phyloP scores from a whole-genome alignment of 2,329 filamentous ascomycete species.

The Clarireedia sp. region DNA sequence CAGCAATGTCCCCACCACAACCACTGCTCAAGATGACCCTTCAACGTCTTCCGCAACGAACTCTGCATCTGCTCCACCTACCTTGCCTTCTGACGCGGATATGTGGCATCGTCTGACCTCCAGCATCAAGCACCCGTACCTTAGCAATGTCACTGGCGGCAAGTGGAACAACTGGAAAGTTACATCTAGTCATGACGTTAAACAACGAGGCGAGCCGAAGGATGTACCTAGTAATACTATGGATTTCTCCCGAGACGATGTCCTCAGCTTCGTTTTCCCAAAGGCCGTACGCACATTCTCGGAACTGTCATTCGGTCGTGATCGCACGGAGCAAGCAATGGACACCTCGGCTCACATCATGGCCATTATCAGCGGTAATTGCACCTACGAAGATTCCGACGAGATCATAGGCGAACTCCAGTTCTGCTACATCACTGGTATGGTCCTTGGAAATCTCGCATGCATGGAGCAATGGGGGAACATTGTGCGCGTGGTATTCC shows the following conservation, averaged over 20 bases:
- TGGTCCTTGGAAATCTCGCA: conserved; percentile 48
- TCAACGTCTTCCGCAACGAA: not conserved
- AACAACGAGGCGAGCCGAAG: conserved; percentile 5
- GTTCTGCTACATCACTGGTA: conserved; percentile 49
- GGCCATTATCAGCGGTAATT: conserved; percentile 32
- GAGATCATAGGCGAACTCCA: conserved; percentile 53
- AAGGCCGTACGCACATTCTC: conserved; percentile 36
- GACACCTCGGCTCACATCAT: conserved; percentile 43
- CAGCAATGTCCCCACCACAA: not conserved
- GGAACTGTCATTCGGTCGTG: conserved; percentile 27
- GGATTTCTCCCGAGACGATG: conserved; percentile 35
- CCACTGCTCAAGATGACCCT: not conserved
- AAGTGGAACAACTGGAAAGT: conserved; percentile 41
- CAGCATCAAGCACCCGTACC: conserved; percentile 37
- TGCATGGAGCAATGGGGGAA: conserved; percentile 58
- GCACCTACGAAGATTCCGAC: conserved; percentile 28
- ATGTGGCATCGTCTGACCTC: conserved; percentile 48
- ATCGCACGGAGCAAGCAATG: conserved; percentile 37
- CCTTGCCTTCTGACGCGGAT: conserved; percentile 18
- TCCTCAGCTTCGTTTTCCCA: conserved; percentile 42
- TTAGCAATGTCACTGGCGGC: conserved; percentile 41
- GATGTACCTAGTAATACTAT: conserved; percentile 20
- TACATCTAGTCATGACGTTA: conserved; percentile 45
- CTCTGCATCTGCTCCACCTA: conserved; percentile 1
- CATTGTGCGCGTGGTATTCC: conserved; percentile 44